Base-by-base conservation (phyloP, 352 stramenopile species). In the Phytopythium litorale region DNA sequence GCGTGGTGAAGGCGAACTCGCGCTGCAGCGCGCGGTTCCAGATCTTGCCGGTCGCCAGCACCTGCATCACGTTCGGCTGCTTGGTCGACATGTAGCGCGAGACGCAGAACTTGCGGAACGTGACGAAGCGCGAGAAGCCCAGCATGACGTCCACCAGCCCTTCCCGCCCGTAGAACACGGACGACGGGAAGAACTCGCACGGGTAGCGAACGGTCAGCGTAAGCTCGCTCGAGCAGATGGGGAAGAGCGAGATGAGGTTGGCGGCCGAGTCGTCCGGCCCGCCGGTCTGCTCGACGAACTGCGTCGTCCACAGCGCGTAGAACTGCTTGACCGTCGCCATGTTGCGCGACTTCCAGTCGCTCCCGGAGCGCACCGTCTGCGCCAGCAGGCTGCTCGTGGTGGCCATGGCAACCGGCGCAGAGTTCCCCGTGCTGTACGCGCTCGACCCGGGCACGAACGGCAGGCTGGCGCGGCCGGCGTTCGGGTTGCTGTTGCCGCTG, bases 261-360 rank as follows among this genome's bases (percentile, higher is more conserved):
- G 71, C 60, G 2, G 82, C 78, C 19, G 79, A 82, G 59, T 86
- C 77, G 48, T 80, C 75, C 8, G 56, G 18, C 7, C 75, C 73
- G 21, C 79, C 72, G 7, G 67, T 81, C 38, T 87, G 76, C 40
- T 90, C 80, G 5, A 89, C 49, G 52, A 92, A 88, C 64, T 91
- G 81, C 8, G 80, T 77, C 40, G 79, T 84, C 84, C 84, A 95
- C 61, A 92, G 74, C 30, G 75, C 67, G 65, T 95, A 95, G 58
- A 93, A 95, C 62, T 95, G 84, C 66, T 91, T 91, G 54, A 91
- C 72, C 4, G 83, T 91, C 19, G 70, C 81, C 63, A 93, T 62
- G 63, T 95, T 95, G 58, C 86, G 81, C 6, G 75, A 87, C 60
- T 93, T 95, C 86, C 84, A 92, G 68, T 95, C 86, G 28, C 75